Conservation (phyloP, 495 filamentous ascomycete genomes). For the Durotheca rogersii region DNA sequence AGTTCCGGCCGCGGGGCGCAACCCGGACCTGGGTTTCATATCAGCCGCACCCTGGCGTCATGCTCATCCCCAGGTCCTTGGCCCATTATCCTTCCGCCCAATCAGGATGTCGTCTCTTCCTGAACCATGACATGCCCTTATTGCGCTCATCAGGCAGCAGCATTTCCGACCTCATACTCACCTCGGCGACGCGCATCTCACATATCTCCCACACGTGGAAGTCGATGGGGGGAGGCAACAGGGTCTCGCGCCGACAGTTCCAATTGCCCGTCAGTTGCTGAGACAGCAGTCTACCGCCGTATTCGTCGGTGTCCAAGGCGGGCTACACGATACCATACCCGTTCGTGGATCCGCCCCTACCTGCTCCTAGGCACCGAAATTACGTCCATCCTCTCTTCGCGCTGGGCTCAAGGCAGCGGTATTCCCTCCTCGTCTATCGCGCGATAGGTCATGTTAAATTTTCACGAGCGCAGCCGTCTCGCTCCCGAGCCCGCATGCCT, state of each 20-base stretch:
- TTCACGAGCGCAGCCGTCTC: constrained; percentile 15
- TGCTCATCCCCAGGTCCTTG: no score
- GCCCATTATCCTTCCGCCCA: neutral
- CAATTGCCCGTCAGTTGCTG: no score
- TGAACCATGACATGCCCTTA: no score
- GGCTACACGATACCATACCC: constrained; percentile 1
- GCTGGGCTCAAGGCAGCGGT: constrained; percentile 24
- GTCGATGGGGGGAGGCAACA: no score
- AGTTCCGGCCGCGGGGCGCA: no score
- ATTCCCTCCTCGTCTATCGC: constrained; percentile 10
- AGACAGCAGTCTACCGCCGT: no score
- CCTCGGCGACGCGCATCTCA: neutral
- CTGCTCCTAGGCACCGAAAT: constrained; percentile 28
- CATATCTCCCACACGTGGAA: constrained; percentile 3
- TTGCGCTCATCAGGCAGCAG: constrained; percentile 21
- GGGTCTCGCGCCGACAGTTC: no score
- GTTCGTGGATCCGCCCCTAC: constrained; percentile 7
- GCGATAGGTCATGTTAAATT: neutral
- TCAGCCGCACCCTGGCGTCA: no score
- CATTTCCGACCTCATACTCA: constrained; percentile 17
- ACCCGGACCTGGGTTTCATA: no score
- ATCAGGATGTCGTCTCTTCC: constrained; percentile 1
- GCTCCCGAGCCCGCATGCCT: constrained; percentile 2
- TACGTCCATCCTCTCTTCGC: constrained; percentile 9
- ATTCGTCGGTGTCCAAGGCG: no score